Base-by-base conservation (phyloP, 164 flowering plant genomes). In the Nymphaea thermarum region DNA sequence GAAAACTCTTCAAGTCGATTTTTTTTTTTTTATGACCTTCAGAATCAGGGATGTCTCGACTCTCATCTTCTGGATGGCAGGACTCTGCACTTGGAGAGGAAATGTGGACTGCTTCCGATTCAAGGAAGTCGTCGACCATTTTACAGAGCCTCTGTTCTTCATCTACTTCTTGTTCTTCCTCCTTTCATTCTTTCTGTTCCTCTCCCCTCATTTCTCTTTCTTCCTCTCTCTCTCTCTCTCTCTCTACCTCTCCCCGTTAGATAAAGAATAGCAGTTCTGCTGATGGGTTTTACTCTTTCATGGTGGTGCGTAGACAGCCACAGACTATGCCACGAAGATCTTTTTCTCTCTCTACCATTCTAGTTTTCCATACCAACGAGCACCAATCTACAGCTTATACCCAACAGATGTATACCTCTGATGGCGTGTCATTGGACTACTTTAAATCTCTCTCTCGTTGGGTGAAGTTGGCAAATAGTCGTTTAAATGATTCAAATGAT, bases 111-210 rank as follows among this genome's bases (percentile, higher is more conserved):
- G 82, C 55, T 51, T 75, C 81, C 62, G 82, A 78, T 70, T 86
- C 90, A 62, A 83, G 80, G 73, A 83, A 86, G 60, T 86, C 90
- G 45, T 72, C 70, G 42, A 86, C 87, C 90, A 86, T 86, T 65
- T 82, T 81, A 71, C 71, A 68, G 42, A 86, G 80, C 45, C 60
- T 64, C 42, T 86, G 86, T 53, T 86, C 90, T 72, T 83, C 84
- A 8, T 78, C 67, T 70, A 80, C 80, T 14, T 78, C 80, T 55
- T 85, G 79, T 80, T 43, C 69, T 65, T 3, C 43, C 57, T 10
- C 44, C 64, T 67, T 60, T 6, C 6, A n/a, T n/a, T n/a, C n/a
- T n/a, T n/a, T n/a, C n/a, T n/a, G n/a, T n/a, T n/a, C n/a, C n/a
- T n/a, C n/a, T n/a, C n/a, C n/a, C n/a, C n/a, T n/a, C n/a, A n/a